Conservation (phyloP, 1,284 basidiomycete species). For the Lentinula novae-zelandiae region DNA sequence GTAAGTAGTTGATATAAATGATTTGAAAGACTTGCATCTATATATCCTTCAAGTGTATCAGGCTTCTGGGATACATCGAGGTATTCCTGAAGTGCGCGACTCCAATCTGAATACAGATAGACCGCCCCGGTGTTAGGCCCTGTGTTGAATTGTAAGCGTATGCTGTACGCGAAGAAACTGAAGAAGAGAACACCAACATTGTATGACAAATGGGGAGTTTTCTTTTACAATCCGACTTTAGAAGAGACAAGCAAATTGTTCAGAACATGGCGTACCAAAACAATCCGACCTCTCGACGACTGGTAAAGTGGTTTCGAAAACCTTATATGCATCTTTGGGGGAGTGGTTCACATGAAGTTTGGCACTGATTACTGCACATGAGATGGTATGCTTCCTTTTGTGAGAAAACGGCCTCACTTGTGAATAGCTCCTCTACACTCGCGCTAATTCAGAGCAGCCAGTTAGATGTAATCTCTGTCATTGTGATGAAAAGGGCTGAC, state of each 20-base stretch:
- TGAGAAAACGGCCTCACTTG: background rate
- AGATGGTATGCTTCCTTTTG: background rate
- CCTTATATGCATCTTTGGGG: background rate
- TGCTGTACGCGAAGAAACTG: too few relatives aligned
- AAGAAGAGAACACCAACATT: background rate
- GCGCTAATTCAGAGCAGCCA: conserved; percentile 4
- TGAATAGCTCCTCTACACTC: background rate
- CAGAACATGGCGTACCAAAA: background rate
- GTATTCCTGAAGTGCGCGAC: conserved; percentile 13
- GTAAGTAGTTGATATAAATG: background rate
- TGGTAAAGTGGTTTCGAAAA: conserved; percentile 3
- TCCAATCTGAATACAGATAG: conserved; percentile 11
- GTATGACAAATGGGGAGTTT: background rate
- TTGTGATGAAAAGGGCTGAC: conserved; percentile 27
- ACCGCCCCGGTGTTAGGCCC: conserved; percentile 3
- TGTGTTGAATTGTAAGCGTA: background rate
- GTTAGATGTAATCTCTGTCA: background rate
- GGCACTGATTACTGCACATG: background rate
- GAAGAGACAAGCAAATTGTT: background rate
- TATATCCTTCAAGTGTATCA: conserved; percentile 8
- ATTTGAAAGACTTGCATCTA: conserved; percentile 5
- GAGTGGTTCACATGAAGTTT: background rate
- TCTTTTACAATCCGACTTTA: background rate
- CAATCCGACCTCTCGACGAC: background rate
- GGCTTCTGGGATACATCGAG: conserved; percentile 14